These are phyloP conservation scores for Chaetomium globosum DNA, from an alignment of 2,329 filamentous ascomycete genomes.

Conservation along the genomic window DNA sequence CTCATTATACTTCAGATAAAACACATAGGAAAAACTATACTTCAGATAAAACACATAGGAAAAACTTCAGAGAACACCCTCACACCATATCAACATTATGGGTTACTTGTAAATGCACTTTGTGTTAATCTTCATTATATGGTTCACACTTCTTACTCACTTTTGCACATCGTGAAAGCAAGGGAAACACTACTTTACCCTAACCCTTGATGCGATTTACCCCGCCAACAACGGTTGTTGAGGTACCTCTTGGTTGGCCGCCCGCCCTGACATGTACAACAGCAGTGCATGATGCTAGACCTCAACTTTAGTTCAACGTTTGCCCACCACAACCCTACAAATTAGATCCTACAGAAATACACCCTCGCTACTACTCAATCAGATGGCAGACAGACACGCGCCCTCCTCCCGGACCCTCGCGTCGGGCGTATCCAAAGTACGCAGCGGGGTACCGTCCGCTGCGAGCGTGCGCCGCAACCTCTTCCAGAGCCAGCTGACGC, in stretches of 20 bases:
- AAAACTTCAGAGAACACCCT: not conserved
- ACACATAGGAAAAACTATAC: not conserved
- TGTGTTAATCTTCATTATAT: not conserved
- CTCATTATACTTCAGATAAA: too few species aligned
- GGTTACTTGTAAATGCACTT: not conserved
- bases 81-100: not conserved
- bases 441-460: conserved; percentile 22
- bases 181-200: not conserved
- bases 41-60: not conserved
- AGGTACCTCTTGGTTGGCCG: not conserved
- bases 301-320: conserved; percentile 2
- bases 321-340: not conserved
- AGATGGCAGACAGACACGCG: conserved; percentile 36
- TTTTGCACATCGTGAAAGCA: not conserved
- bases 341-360: not conserved
- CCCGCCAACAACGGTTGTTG: conserved; percentile 13
- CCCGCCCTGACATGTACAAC: too few species aligned
- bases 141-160: not conserved
- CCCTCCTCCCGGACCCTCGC: conserved; percentile 22
- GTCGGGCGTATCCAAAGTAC: conserved; percentile 26
- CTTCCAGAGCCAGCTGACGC: conserved; percentile 62
- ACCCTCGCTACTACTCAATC: not conserved
- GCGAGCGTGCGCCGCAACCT: conserved; percentile 56
- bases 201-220: conserved; percentile 13
- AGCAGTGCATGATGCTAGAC: not conserved